These are phyloP conservation scores for Monosporozyma yasuniensis DNA, from an alignment of 805 yeast genomes.

Conservation along the genomic window DNA sequence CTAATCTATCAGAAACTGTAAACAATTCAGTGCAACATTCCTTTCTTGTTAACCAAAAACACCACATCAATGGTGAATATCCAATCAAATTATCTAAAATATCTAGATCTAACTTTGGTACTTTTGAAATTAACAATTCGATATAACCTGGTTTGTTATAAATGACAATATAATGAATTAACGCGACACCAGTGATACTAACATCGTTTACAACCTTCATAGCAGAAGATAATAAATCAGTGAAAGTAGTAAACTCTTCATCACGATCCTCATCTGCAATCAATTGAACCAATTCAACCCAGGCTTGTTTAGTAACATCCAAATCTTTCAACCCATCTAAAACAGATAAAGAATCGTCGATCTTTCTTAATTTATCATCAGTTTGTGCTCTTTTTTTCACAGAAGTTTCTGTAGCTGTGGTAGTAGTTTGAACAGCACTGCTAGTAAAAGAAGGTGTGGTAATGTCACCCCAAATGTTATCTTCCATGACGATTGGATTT, in stretches of 20 bases:
- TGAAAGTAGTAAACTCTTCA: constrained; percentile 17
- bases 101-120: constrained; percentile 37
- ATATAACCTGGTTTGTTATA: constrained; percentile 41
- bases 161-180: constrained; percentile 47
- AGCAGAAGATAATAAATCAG: constrained; percentile 9
- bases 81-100: constrained; percentile 40
- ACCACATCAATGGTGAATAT: constrained; percentile 81
- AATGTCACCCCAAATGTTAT: constrained; percentile 5
- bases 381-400: not conserved
- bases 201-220: constrained; percentile 16
- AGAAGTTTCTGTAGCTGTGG: not conserved
- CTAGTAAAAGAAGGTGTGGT: not conserved
- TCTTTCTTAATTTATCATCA: not conserved
- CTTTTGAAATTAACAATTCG: constrained; percentile 36
- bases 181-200: constrained; percentile 35
- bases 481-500: not conserved
- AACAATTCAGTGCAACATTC: constrained; percentile 49
- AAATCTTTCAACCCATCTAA: not conserved
- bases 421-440: not conserved
- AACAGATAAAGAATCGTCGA: not conserved
- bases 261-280: constrained; percentile 17
- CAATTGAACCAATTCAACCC: constrained; percentile 18
- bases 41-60: constrained; percentile 52
- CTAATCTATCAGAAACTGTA: constrained; percentile 52
- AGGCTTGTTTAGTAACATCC: constrained; percentile 4